These are phyloP conservation scores for Rhinocladiella mackenziei DNA, from an alignment of 2,329 filamentous ascomycete genomes.

Conservation along the genomic window DNA sequence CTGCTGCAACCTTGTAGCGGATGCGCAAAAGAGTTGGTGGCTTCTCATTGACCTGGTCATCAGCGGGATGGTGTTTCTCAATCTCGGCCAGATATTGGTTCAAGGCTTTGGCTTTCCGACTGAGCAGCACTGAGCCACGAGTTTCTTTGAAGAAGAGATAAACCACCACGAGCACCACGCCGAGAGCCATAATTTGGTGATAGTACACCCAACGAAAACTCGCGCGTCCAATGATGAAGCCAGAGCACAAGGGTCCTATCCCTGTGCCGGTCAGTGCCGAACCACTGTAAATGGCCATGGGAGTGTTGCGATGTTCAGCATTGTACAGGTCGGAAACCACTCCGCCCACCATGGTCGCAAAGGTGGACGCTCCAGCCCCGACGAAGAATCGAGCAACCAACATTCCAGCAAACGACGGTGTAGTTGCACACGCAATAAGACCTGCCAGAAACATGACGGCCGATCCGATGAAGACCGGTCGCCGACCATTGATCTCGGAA, in stretches of 20 bases:
- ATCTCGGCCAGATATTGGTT: slow-evolving; percentile 76
- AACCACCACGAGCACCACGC: slow-evolving; percentile 60
- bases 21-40: slow-evolving; percentile 4
- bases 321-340: slow-evolving; percentile 84
- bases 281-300: slow-evolving; percentile 86
- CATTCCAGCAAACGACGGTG: slow-evolving; percentile 67
- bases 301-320: slow-evolving; percentile 73
- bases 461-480: slow-evolving; percentile 73
- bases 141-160: slow-evolving; percentile 75
- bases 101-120: slow-evolving; percentile 65
- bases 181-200: slow-evolving; percentile 70
- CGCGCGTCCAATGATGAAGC: slow-evolving; percentile 63
- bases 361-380: slow-evolving; percentile 66
- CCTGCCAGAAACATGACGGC: slow-evolving; percentile 64
- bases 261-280: slow-evolving; percentile 75
- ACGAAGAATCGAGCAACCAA: slow-evolving; percentile 66
- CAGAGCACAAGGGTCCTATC: slow-evolving; percentile 67
- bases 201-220: slow-evolving; percentile 88
- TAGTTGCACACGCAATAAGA: slow-evolving; percentile 68
- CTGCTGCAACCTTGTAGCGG: slow-evolving; percentile 26
- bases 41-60: background rate
- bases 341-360: slow-evolving; percentile 88
- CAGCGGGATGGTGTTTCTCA: slow-evolving; percentile 14
- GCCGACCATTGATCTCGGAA: slow-evolving; percentile 80
- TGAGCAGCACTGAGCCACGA: slow-evolving; percentile 72